phyloP scores from a whole-genome alignment of 2,329 filamentous ascomycete genomes.

The Pseudogymnoascus pannorum region DNA sequence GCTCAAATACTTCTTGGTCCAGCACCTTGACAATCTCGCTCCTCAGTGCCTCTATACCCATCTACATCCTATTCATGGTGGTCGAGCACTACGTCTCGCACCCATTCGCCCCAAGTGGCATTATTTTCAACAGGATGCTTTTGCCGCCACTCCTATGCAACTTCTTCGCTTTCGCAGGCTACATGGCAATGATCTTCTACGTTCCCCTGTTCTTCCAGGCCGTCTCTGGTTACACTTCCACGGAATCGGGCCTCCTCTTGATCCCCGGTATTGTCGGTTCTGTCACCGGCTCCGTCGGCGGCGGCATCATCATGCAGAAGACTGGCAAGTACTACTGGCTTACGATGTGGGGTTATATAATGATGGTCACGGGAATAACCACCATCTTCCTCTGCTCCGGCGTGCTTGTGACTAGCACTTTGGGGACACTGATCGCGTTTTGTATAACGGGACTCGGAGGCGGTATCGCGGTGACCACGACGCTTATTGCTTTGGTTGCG shows the following conservation, averaged over 20 bases:
- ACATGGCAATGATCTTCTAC: constrained; percentile 56
- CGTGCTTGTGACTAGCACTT: constrained; percentile 39
- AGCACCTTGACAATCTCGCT: constrained; percentile 49
- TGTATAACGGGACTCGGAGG: constrained; percentile 42
- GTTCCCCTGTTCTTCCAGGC: constrained; percentile 75
- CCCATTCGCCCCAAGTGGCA: constrained; percentile 67
- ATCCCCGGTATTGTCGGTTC: constrained; percentile 57
- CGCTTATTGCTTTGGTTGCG: constrained; percentile 63
- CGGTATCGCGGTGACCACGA: constrained; percentile 60
- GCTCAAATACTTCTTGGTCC: constrained; percentile 64
- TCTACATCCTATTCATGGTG: constrained; percentile 60
- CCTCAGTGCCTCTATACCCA: constrained; percentile 45
- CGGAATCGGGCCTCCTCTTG: constrained; percentile 55
- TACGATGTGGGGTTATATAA: constrained; percentile 49
- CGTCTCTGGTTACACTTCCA: constrained; percentile 56
- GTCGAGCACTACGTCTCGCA: constrained; percentile 63
- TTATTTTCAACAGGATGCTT: constrained; percentile 61
- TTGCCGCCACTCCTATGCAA: constrained; percentile 64
- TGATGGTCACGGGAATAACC: constrained; percentile 47
- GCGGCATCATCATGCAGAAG: constrained; percentile 59
- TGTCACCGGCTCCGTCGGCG: constrained; percentile 57
- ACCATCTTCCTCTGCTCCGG: constrained; percentile 53
- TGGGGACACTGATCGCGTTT: constrained; percentile 50
- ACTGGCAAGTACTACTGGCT: constrained; percentile 67
- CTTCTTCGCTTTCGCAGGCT: constrained; percentile 60